These are phyloP conservation scores for Penicillium sp. DNA, from an alignment of 2,329 filamentous ascomycete genomes.

Conservation along the genomic window DNA sequence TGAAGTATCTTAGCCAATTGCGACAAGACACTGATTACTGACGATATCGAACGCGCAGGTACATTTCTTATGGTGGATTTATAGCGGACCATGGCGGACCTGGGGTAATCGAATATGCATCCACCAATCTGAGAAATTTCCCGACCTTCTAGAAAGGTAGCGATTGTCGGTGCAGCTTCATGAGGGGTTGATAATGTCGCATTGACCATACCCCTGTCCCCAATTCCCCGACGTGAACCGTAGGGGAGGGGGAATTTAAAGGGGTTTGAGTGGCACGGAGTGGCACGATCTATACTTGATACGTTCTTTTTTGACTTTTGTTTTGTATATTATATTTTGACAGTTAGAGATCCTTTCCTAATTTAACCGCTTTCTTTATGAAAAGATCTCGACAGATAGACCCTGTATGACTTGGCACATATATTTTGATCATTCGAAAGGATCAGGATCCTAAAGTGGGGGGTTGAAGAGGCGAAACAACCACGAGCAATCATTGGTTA, in stretches of 20 bases:
- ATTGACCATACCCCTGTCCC: slow-evolving; percentile 10
- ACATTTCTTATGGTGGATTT: slow-evolving; percentile 14
- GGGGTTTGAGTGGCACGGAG: background rate
- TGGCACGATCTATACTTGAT: background rate
- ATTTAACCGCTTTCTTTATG: background rate
- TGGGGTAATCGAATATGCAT: slow-evolving; percentile 29
- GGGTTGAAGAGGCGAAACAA: background rate
- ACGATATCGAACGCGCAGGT: slow-evolving; percentile 28
- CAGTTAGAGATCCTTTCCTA: background rate
- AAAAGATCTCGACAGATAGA: background rate
- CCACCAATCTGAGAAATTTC: slow-evolving; percentile 20
- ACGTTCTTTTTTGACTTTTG: background rate
- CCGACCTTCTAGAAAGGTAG: slow-evolving; percentile 25
- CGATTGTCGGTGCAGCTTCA: slow-evolving; percentile 18
- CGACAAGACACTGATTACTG: slow-evolving; percentile 25
- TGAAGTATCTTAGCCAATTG: slow-evolving; percentile 18
- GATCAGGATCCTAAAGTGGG: background rate
- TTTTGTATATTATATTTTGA: background rate
- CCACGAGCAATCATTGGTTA: slow-evolving; percentile 8
- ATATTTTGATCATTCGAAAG: background rate
- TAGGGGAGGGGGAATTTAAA: background rate
- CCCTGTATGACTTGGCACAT: background rate
- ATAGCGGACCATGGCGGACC: slow-evolving; percentile 18
- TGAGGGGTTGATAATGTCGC: slow-evolving; percentile 20
- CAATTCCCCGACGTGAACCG: slow-evolving; percentile 22